Evolutionary conservation across 345 rosid species (phyloP).

Genomic region (Eucalyptus tenuipes): DNA sequence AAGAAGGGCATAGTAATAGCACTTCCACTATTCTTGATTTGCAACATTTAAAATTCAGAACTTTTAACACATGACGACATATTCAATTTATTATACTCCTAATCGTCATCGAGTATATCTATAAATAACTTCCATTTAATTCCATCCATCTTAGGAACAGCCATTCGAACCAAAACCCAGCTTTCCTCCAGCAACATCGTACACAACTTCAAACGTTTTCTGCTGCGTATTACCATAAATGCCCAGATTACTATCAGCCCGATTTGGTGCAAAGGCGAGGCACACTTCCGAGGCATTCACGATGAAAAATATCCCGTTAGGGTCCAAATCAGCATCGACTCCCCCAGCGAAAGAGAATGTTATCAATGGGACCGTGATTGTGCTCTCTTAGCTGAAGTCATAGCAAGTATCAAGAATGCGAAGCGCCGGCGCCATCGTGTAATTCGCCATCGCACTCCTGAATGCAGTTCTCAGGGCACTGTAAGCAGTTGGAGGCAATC

Average conservation of each 20-base stretch:
- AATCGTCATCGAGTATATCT: too few species aligned
- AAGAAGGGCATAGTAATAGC: too few species aligned
- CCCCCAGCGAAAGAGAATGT: neutral
- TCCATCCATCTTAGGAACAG: neutral
- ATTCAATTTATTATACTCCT: too few species aligned
- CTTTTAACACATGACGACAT: too few species aligned
- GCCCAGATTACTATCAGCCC: neutral
- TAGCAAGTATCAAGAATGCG: conserved; percentile 9
- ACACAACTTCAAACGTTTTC: conserved; percentile 4
- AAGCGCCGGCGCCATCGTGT: neutral
- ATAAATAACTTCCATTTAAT: too few species aligned
- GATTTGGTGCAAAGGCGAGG: neutral
- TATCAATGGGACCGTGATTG: neutral
- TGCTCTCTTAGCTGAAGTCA: neutral
- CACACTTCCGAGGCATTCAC: neutral
- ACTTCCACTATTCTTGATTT: too few species aligned
- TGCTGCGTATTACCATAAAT: conserved; percentile 12
- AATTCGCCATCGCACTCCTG: neutral
- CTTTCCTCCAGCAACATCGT: neutral
- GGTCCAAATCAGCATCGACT: neutral
- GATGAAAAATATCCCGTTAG: neutral
- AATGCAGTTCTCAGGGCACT: neutral
- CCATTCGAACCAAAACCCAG: conserved; percentile 5
- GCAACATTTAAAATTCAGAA: too few species aligned
- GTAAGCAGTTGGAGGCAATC: conserved; percentile 11